Evolutionary conservation across 805 yeast genomes (phyloP), one percentile per base, ranked within the genome.

Genomic region (Nakazawaea populi): DNA sequence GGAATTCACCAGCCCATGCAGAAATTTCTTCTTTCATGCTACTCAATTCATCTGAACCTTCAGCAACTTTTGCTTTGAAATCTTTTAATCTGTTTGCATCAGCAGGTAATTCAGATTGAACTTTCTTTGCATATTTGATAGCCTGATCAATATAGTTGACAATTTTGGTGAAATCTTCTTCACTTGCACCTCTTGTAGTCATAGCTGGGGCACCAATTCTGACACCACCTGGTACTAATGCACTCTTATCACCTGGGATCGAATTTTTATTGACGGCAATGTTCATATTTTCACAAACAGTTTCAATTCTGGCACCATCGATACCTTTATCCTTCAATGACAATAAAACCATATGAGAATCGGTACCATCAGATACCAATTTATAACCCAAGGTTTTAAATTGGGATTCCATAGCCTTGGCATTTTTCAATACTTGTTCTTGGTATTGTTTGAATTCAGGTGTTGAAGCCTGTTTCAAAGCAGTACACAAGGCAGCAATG

Each of bases 121-220:
- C 76, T 58, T 79, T 76, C 68, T 78, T 79, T 53, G 97, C 90
- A 65, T 82, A 82, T 60, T 75, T 66, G 55, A 90, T 92, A 42
- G 95, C 89, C 61, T 70, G 73, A 75, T 85, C 90, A 69, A 89
- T 87, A 79, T 83, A 91, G 57, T 76, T 73, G 49, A 84, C 96
- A 61, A 92, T 87, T 64, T 78, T 81, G 61, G 71, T 78, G 70
- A 92, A 94, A 67, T 94, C 97, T 54, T 75, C 84, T 69, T 87
- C 90, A 54, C 90, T 87, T 62, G 90, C 81, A 59, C 99, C 99
- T 76, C 99, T 89, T 53, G 97, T 89, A 57, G 97, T 82, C 98
- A 92, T 92, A 52, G 97, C 97, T 58, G 99, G 99, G 47, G 99
- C 87, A 65, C 99, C 99, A 55, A 92, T 86, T 75, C 99, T 87